Conservation (phyloP, 345 rosid genomes). For the Erodium maritimum region DNA sequence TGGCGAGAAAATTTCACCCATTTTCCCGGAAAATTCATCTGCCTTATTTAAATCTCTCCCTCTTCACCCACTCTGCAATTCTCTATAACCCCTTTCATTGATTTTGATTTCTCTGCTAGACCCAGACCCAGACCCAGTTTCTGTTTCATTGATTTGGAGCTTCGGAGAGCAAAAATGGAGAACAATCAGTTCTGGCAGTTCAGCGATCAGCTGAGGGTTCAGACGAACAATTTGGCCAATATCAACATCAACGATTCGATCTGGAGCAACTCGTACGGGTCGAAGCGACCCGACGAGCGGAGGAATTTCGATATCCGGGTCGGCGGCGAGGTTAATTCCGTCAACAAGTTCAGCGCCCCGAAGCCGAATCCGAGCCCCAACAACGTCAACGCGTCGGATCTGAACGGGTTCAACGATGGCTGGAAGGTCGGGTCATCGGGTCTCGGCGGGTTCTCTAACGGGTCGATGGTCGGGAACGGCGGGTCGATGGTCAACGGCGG, state of each 20-base stretch:
- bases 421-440: conserved; percentile 32
- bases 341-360: conserved; percentile 1
- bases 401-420: conserved; percentile 32
- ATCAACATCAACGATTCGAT: conserved; percentile 81
- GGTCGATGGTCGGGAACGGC: background rate
- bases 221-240: conserved; percentile 50
- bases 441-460: background rate
- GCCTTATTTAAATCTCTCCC: conserved; percentile 14
- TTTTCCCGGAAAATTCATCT: conserved; percentile 46
- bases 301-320: conserved; percentile 62
- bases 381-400: conserved; percentile 16
- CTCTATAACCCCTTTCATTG: background rate
- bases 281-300: conserved; percentile 57
- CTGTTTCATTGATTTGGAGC: background rate
- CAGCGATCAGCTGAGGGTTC: conserved; percentile 85
- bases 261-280: conserved; percentile 53
- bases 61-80: background rate
- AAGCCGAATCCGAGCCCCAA: conserved; percentile 2
- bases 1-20: background rate
- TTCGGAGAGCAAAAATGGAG: conserved; percentile 35
- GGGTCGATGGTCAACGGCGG: conserved; percentile 61
- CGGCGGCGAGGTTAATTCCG: conserved; percentile 26
- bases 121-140: conserved; percentile 16
- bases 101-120: background rate
- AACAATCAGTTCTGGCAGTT: conserved; percentile 87